Evolutionary conservation across 2,329 filamentous ascomycete genomes (phyloP), one percentile per base, ranked within the genome.

Genomic region (Monilinia aucupariae): DNA sequence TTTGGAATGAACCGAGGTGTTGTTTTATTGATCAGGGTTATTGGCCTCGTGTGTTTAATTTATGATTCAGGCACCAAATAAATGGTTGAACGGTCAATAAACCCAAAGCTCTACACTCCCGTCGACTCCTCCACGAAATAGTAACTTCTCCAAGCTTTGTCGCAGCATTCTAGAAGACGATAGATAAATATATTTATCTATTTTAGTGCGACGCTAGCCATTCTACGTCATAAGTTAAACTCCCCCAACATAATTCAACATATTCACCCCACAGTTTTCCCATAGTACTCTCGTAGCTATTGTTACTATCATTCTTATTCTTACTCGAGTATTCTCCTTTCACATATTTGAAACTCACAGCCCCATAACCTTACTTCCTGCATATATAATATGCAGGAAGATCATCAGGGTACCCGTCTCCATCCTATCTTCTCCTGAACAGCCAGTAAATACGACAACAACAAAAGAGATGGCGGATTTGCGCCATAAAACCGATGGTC

Each of bases 401-500:
- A 52, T 60, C 37, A 34, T 32, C 25, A 32, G 37, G 53, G 12
- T n/a, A n/a, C n/a, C n/a, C n/a, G n/a, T n/a, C n/a, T n/a, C n/a
- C n/a, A n/a, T 32, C n/a, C 17, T 45, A 27, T 54, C n/a, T 32
- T 61, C 39, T 54, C 20, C 60, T 22, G 25, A 61, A 45, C n/a
- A 50, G 37, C 25, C 17, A 49, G 59, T 60, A 58, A 53, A 53
- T 34, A 34, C 54, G 27, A 34, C 39, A n/a, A 56, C 20, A 43
- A 54, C 37, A 41, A 13, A 62, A 59, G 51, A 75, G 13, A 39
- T 75, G 73, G 73, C 73, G 53, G 73, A 74, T 59, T 52, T 72
- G 30, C 56, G 64, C 34, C 67, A 68, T 69, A 72, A 72, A 52
- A 81, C 78, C 53, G 78, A 82, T 67, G 80, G 80, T 34, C 79